Conservation (phyloP, 257 asterid species). For the Haberlea rhodopensis region DNA sequence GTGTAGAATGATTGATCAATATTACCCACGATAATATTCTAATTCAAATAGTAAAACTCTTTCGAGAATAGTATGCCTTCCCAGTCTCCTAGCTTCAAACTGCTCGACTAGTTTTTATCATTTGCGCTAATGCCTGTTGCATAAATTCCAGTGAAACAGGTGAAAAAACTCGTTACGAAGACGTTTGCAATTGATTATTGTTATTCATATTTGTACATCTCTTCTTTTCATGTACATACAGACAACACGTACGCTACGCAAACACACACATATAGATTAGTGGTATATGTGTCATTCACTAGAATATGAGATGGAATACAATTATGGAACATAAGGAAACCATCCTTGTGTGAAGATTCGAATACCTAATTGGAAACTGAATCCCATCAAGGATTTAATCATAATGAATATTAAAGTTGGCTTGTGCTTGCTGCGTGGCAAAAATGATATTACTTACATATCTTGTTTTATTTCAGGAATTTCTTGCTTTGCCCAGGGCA, state of each 20-base stretch:
- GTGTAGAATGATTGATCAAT: neutral
- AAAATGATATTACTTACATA: neutral
- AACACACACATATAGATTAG: neutral
- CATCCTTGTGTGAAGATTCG: neutral
- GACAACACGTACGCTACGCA: too few relatives aligned
- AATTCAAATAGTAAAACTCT: neutral
- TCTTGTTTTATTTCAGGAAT: conserved; percentile 60
- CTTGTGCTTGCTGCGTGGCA: neutral
- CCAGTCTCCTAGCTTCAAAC: neutral
- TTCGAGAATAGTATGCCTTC: too few relatives aligned
- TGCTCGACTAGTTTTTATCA: neutral
- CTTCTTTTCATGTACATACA: too few relatives aligned
- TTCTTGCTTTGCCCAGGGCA: conserved; percentile 93
- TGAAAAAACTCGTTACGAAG: too few relatives aligned
- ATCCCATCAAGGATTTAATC: neutral
- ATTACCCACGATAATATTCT: too few relatives aligned
- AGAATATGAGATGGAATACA: neutral
- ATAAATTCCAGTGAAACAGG: too few relatives aligned
- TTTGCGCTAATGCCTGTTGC: neutral
- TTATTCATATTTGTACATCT: neutral
- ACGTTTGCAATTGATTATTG: neutral
- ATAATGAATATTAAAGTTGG: neutral
- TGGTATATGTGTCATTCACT: neutral
- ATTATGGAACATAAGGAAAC: neutral
- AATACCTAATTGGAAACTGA: neutral